Evolutionary conservation across 2,329 filamentous ascomycete species (phyloP).

Genomic region (Exutisphaerella laricina): DNA sequence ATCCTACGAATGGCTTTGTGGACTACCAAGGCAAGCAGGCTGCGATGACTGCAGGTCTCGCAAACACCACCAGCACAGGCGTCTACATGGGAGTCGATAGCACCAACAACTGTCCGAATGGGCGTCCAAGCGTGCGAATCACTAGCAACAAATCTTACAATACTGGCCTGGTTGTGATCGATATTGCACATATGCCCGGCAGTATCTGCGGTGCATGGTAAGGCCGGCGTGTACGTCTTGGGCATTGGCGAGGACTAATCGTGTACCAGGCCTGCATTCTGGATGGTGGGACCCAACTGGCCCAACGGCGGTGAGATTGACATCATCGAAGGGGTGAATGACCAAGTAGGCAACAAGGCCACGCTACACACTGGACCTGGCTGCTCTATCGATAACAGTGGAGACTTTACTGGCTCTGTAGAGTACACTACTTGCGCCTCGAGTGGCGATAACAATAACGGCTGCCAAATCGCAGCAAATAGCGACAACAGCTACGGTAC

Average conservation of each 20-base stretch:
- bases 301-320: constrained; percentile 37
- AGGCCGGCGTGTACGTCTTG: no score
- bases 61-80: constrained; percentile 20
- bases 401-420: constrained; percentile 68
- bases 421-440: constrained; percentile 30
- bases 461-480: constrained; percentile 48
- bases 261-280: constrained; percentile 56
- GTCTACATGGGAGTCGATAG: constrained; percentile 34
- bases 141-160: constrained; percentile 59
- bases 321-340: constrained; percentile 38
- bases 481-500: constrained; percentile 30
- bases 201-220: constrained; percentile 64
- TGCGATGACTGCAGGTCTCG: constrained; percentile 38
- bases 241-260: no score
- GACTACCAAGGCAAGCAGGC: constrained; percentile 57
- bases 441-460: constrained; percentile 37
- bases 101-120: constrained; percentile 42
- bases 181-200: constrained; percentile 67
- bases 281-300: constrained; percentile 55
- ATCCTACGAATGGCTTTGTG: constrained; percentile 73
- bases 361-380: constrained; percentile 34
- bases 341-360: constrained; percentile 31
- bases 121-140: constrained; percentile 66
- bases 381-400: constrained; percentile 36
- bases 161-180: constrained; percentile 64